Evolutionary conservation across 495 filamentous ascomycete genomes (phyloP).

Genomic region (Aspergillus homomorphus): DNA sequence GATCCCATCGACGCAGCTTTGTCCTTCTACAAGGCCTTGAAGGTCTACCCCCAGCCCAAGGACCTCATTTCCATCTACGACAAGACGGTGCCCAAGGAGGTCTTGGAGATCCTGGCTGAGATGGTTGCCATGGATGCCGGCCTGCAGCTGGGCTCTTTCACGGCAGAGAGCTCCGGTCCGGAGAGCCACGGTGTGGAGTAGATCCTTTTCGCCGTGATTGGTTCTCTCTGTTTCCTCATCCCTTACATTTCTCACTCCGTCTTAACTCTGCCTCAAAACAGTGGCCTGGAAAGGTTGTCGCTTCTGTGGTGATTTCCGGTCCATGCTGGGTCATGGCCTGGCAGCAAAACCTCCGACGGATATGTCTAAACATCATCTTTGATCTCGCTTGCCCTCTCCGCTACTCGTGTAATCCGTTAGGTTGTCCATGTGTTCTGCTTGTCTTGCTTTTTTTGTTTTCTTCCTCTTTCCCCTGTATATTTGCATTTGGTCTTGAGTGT

Average conservation of each 20-base stretch:
- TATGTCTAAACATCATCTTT: constrained; percentile 12
- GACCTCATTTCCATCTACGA: constrained; percentile 96
- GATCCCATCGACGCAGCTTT: constrained; percentile 81
- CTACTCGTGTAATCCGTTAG: constrained; percentile 16
- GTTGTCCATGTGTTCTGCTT: neutral
- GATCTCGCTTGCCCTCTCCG: constrained; percentile 22
- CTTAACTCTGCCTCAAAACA: constrained; percentile 14
- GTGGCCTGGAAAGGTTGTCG: constrained; percentile 16
- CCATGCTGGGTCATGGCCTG: constrained; percentile 26
- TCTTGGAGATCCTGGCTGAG: constrained; percentile 91
- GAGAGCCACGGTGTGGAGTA: constrained; percentile 44
- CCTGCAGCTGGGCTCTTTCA: constrained; percentile 59
- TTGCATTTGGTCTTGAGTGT: constrained; percentile 28
- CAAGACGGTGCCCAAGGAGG: constrained; percentile 93
- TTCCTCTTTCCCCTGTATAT: constrained; percentile 25
- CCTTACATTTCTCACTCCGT: constrained; percentile 7
- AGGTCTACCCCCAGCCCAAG: constrained; percentile 91
- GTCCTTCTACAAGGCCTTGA: constrained; percentile 95
- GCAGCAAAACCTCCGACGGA: constrained; percentile 6
- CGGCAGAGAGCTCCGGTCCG: constrained; percentile 35
- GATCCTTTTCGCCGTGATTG: constrained; percentile 9
- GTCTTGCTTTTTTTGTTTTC: neutral
- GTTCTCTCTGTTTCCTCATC: neutral
- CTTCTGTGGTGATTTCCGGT: constrained; percentile 14
- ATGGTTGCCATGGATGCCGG: constrained; percentile 90